Evolutionary conservation across 805 yeast species (phyloP), one percentile per base, ranked within the genome.

Genomic region (Saccharomyces jurei): DNA sequence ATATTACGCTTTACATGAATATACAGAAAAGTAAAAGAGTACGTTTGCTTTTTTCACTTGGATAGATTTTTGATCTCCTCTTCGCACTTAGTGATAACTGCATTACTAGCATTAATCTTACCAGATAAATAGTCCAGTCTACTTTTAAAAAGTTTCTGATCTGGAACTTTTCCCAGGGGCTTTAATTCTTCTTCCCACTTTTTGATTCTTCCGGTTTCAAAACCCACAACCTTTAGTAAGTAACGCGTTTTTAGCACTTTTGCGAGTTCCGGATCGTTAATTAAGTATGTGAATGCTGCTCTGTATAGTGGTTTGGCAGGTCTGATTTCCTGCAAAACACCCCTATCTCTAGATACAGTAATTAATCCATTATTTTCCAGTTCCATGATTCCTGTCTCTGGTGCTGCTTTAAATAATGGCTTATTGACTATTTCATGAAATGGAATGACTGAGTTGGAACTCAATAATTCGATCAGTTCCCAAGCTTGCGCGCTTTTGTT

Each of bases 401-500:
- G 80, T 2, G 78, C 71, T 22, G 81, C 70, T 56, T 81, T 82
- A 67, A 86, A 85, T 46, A 86, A 67, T 13, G 89, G 84, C 46
- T 78, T 74, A 54, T 77, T 75, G 41, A 78, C 75, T 36, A 86
- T 71, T 4, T 83, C 82, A 36, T 77, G 74, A 62, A 74, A 84
- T 1, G 72, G 60, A 2, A 87, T 70, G 2, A 63, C 60, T 0
- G 80, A 81, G 0, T 71, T 62, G 9, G 71, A 67, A 1, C 89
- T 80, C 41, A 94, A 75, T 41, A 78, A 56, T 61, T 85, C 86
- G 62, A 92, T 82, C 25, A 94, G 65, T 25, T 77, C 81, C 98
- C 99, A 94, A 0, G 89, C 94, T 65, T 92, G 97, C 1, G 95
- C 87, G 13, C 85, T 73, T 27, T 80, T 78, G 77, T 91, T 82